Evolutionary conservation across 148 eudicot species (phyloP).

Genomic region (Heliosperma pusillum): DNA sequence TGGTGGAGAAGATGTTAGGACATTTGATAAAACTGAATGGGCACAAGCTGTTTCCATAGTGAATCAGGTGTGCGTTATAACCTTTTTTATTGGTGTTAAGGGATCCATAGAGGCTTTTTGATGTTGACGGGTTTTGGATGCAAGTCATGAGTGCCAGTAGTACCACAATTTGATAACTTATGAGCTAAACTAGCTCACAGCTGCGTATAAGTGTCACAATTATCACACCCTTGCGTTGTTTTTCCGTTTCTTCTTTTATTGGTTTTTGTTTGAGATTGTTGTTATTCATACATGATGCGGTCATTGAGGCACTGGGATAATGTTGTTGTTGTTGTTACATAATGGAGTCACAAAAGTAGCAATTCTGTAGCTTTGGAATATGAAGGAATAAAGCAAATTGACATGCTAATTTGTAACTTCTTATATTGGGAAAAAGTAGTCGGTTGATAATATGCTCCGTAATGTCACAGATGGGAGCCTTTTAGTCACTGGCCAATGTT

Average conservation of each 20-base stretch:
- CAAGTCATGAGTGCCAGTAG: too few species aligned
- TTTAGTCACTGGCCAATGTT: slow-evolving; percentile 1
- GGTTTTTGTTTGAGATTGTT: not conserved
- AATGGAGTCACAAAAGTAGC: not conserved
- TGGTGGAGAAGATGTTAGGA: slow-evolving; percentile 89
- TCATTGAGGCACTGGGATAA: too few species aligned
- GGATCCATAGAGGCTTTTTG: not conserved
- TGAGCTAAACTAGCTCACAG: too few species aligned
- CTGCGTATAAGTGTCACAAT: too few species aligned
- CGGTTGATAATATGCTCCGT: not conserved
- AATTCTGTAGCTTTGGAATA: not conserved
- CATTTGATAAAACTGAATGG: slow-evolving; percentile 98
- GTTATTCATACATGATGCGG: not conserved
- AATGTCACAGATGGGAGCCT: not conserved
- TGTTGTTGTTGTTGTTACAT: too few species aligned
- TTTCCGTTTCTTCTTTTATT: not conserved
- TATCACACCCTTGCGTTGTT: not conserved
- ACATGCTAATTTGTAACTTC: not conserved
- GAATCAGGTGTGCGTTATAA: slow-evolving; percentile 57
- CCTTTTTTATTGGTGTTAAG: not conserved
- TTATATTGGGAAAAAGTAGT: not conserved
- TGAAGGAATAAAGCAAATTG: not conserved
- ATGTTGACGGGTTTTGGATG: too few species aligned
- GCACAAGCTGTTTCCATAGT: slow-evolving; percentile 88
- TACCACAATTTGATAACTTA: too few species aligned